Evolutionary conservation across 306 rosid species (phyloP), one percentile per base, ranked within the genome.

Genomic region (Trifolium repens): DNA sequence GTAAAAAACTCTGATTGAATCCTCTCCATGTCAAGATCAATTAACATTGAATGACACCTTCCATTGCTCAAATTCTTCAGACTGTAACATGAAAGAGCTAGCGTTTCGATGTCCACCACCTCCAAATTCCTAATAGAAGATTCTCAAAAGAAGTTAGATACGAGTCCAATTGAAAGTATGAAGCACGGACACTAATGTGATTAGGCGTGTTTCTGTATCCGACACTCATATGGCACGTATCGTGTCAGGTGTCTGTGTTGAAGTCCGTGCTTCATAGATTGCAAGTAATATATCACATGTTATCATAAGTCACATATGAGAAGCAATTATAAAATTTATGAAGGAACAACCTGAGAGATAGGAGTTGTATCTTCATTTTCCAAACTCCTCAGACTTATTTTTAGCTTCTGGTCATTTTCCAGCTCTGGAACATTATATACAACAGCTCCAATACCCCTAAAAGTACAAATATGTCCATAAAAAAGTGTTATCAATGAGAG

Each of bases 41-140:
- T 30, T 30, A 61, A 72, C 61, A 61, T 58, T 35, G 7, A 34
- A 6, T 71, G 74, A 77, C 75, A 80, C 83, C 83, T 93, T 91
- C 98, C 96, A 94, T 74, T 71, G 84, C 74, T 82, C 78, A 67
- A 89, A 90, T 69, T 85, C 89, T 71, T 85, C 82, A 0, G 79
- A 71, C 80, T 72, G 85, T 81, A 91, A 54, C 85, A 90, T 73
- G 89, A 91, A 89, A 50, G 97, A 91, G 78, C 97, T 84, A 0
- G 98, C 98, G 50, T 87, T 84, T 79, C 62, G 80, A 83, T 90
- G 96, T 49, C 98, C 98, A 69, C 96, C 96, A 8, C 96, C 98
- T 82, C 94, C 94, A 68, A 86, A 91, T 76, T 79, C 86, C 97
- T 91, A 87, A 77, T 6, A 78, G 52, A 30, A 44, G 24, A 78